Conservation (phyloP, 2,329 filamentous ascomycete species). For the Fusarium continuum region DNA sequence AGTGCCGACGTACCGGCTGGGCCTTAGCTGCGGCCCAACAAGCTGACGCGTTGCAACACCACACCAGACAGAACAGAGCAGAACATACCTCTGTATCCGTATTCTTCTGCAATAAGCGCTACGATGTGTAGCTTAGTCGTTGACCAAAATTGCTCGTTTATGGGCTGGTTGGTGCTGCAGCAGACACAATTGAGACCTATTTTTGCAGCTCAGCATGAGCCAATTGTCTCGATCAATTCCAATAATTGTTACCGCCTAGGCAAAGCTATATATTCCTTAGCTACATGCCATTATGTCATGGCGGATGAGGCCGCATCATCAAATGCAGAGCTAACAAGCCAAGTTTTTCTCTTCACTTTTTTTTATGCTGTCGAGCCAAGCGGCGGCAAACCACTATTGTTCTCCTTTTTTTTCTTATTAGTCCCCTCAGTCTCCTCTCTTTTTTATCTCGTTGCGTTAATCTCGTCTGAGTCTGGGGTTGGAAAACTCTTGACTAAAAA, state of each 20-base stretch:
- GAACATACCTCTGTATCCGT: no score
- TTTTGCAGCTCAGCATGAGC: conserved; percentile 25
- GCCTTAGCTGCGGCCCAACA: conserved; percentile 35
- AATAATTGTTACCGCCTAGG: conserved; percentile 9
- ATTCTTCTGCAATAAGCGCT: conserved; percentile 20
- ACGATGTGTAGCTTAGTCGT: background rate
- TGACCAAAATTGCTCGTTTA: background rate
- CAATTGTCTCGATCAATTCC: conserved; percentile 15
- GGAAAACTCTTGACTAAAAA: conserved; percentile 7
- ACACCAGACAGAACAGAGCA: background rate
- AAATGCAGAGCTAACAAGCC: conserved; percentile 25
- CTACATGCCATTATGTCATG: conserved; percentile 35
- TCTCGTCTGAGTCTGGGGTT: conserved; percentile 20
- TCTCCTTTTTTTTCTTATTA: conserved; percentile 3
- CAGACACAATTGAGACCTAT: background rate
- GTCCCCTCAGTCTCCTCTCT: background rate
- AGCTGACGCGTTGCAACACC: conserved; percentile 40
- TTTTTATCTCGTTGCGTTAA: conserved; percentile 13
- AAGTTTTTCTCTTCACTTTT: conserved; percentile 3
- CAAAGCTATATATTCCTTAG: background rate
- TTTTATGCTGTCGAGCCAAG: background rate
- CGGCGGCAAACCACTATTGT: background rate
- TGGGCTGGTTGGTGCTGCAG: background rate
- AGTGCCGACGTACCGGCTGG: conserved; percentile 38
- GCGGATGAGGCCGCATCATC: conserved; percentile 29